Conservation (phyloP, 169 alveolate genomes). For the Eimeria maxima region DNA sequence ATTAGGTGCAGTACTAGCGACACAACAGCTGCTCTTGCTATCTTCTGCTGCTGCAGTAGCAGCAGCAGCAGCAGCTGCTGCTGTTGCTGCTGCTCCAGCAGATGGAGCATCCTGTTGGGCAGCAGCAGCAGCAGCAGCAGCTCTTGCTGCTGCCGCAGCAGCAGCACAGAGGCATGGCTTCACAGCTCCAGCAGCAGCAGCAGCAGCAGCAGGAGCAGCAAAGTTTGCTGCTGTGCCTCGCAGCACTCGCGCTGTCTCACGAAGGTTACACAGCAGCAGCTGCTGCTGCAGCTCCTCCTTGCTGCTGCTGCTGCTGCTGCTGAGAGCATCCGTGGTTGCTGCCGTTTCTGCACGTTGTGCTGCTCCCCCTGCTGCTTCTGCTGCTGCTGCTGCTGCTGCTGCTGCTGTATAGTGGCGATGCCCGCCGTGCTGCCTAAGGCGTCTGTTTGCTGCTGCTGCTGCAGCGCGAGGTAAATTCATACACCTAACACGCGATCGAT, state of each 20-base stretch:
- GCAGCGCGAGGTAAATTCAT: neutral
- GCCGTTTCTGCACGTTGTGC: neutral
- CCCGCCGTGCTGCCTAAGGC: neutral
- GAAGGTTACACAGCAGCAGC: neutral
- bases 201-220: conserved; percentile 38
- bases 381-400: conserved; percentile 61
- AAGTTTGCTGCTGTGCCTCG: conserved; percentile 1
- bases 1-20: neutral
- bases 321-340: neutral
- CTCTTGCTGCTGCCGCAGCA: neutral
- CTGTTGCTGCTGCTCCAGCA: neutral
- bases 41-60: neutral
- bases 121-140: conserved; percentile 25
- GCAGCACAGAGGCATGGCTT: conserved; percentile 11
- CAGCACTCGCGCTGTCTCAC: neutral
- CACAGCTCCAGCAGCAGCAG: neutral
- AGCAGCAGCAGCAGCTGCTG: conserved; percentile 18
- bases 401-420: neutral
- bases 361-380: neutral
- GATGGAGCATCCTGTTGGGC: neutral
- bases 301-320: conserved; percentile 4
- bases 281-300: neutral
- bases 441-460: neutral
- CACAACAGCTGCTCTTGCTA: neutral
- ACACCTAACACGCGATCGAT: neutral